Evolutionary conservation across 371 early-diverging fungal genomes (phyloP), one percentile per base, ranked within the genome.

Genomic region (Lichtheimia hyalospora): DNA sequence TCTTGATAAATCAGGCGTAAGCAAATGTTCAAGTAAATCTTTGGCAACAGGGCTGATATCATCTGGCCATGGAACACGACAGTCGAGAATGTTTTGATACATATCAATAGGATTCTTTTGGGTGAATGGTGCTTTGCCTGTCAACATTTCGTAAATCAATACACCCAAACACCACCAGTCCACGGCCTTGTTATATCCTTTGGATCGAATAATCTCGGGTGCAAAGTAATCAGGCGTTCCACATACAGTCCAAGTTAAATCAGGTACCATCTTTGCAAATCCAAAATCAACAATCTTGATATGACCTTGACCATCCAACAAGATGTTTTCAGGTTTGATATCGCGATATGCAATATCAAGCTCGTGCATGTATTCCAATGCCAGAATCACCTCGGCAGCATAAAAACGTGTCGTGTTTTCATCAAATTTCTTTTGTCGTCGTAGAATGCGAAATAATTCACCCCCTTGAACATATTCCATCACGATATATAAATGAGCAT

Each of bases 231-330:
- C 98, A n/a, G 99, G 99, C 23, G 99, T 99, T 1, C 99, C 99
- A 68, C 98, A 98, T 21, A 96, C 71, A 16, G 93, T 95, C 92
- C 92, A 93, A 28, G 93, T 93, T 68, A 91, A 74, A 58, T 85
- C 88, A 3, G 78, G 66, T 20, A 92, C 85, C 28, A 81, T 76
- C 66, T 97, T 98, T 40, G 99, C 96, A 85, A 99, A 99, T 2
- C 99, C 99, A 86, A 99, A 99, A 79, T 99, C 99, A 6, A 98
- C 93, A 48, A 99, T 92, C 77, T 98, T 98, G 63, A 99, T 88
- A 71, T 99, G 96, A 4, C 99, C 99, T 43, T 82, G 65, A 5
- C 83, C 74, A 63, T 95, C 97, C 51, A 99, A 74, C 44, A 99
- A 75, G 48, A 95, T 71, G 68, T 97, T 96, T 65, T 98, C 96